Conservation (phyloP, 768 basidiomycete species). For the Tulasnella sp. region DNA sequence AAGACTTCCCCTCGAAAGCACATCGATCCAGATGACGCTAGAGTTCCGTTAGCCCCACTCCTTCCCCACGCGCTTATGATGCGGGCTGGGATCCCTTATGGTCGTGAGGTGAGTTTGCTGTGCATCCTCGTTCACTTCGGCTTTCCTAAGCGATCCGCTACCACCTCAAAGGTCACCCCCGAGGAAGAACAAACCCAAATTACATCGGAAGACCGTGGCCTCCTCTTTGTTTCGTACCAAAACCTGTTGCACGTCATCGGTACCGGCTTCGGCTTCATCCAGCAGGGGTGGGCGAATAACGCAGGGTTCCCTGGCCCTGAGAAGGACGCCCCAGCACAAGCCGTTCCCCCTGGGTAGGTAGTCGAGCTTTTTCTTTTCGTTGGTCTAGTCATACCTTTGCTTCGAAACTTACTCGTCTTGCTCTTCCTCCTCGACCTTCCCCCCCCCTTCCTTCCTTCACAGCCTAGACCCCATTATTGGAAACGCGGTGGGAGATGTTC, state of each 20-base stretch:
- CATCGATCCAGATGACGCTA: neutral
- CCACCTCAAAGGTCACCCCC: neutral
- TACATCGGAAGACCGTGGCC: constrained; percentile 17
- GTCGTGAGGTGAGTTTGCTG: constrained; percentile 11
- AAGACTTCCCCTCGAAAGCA: constrained; percentile 5
- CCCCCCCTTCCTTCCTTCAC: neutral
- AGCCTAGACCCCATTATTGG: constrained; percentile 26
- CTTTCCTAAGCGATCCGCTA: too few relatives aligned
- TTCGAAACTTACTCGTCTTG: neutral
- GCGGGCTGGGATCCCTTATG: constrained; percentile 23
- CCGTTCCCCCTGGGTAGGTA: neutral
- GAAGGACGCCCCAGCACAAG: neutral
- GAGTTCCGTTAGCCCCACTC: neutral
- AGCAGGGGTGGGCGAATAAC: neutral
- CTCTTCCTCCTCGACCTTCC: neutral
- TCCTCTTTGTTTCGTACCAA: constrained; percentile 28
- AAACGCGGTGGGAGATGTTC: neutral
- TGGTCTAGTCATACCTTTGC: neutral
- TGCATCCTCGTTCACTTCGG: too few relatives aligned
- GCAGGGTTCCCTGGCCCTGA: neutral
- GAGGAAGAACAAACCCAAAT: neutral
- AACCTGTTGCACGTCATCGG: neutral
- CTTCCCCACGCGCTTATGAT: constrained; percentile 1
- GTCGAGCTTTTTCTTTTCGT: neutral
- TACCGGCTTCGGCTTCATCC: constrained; percentile 15